Percentiles rank a stretch among this genome's conserved stretches.
Evolutionary conservation across 495 filamentous ascomycete species (phyloP).

Genomic region (Ramalina peruviana): DNA sequence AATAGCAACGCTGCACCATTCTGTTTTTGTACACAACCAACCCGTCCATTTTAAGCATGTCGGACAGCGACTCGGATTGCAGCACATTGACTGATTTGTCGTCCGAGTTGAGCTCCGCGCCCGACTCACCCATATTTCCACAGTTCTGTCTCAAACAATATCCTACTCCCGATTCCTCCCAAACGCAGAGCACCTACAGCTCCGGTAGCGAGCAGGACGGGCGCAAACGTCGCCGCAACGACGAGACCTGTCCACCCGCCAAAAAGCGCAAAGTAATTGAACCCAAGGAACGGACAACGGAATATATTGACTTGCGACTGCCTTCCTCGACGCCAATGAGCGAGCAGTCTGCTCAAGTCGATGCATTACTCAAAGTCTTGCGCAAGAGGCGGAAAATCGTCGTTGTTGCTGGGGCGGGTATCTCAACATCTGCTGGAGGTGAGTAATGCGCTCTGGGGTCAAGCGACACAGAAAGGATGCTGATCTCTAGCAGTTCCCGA

Average conservation of each 20-base stretch:
- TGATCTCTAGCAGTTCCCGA: conserved; percentile 59
- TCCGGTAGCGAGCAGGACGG: conserved; percentile 7
- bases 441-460: conserved; percentile 32
- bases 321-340: conserved; percentile 27
- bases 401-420: conserved; percentile 89
- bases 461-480: conserved; percentile 47
- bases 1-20: background rate
- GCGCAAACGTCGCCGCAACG: conserved; percentile 19
- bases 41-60: conserved; percentile 20
- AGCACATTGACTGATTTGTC: conserved; percentile 26
- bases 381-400: conserved; percentile 89
- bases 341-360: conserved; percentile 45
- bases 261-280: conserved; percentile 60
- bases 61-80: conserved; percentile 18
- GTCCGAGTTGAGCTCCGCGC: conserved; percentile 43
- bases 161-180: conserved; percentile 45
- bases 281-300: conserved; percentile 59
- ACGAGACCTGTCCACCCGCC: conserved; percentile 48
- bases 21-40: background rate
- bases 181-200: conserved; percentile 27
- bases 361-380: conserved; percentile 58
- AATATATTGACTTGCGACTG: conserved; percentile 55
- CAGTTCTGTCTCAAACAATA: conserved; percentile 28
- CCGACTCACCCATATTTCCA: conserved; percentile 44
- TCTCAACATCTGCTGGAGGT: conserved; percentile 94